phyloP scores from a whole-genome alignment of 2,329 filamentous ascomycete genomes.

The Furcasterigmium furcatum region DNA sequence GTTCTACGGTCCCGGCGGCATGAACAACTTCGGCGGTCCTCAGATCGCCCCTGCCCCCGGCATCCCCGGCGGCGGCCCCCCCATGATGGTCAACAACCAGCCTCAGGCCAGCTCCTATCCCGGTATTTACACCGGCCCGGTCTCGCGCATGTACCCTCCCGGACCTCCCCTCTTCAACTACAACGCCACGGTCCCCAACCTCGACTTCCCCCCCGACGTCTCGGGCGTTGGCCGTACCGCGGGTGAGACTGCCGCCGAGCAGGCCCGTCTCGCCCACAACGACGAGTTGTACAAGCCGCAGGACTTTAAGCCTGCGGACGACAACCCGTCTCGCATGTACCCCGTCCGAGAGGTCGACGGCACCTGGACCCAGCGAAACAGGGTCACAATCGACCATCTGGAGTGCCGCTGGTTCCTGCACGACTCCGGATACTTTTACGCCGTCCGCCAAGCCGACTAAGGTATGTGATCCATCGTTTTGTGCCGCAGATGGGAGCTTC shows the following conservation, averaged over 20 bases:
- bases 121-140: background rate
- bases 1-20: background rate
- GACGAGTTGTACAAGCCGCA: slow-evolving; percentile 54
- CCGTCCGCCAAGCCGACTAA: slow-evolving; percentile 47
- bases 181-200: slow-evolving; percentile 34
- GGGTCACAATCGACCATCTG: slow-evolving; percentile 57
- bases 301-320: slow-evolving; percentile 61
- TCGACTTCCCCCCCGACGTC: slow-evolving; percentile 41
- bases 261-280: slow-evolving; percentile 44
- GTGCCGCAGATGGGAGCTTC: background rate
- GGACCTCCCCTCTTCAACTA: slow-evolving; percentile 20
- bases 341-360: slow-evolving; percentile 59
- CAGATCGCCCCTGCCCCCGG: background rate
- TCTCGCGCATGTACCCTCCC: slow-evolving; percentile 7
- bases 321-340: slow-evolving; percentile 58
- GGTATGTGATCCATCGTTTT: background rate
- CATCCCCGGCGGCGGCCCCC: slow-evolving; percentile 2
- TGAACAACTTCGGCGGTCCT: background rate
- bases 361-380: slow-evolving; percentile 56
- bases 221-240: slow-evolving; percentile 49
- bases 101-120: background rate
- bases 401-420: slow-evolving; percentile 58
- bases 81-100: slow-evolving; percentile 1
- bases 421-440: slow-evolving; percentile 58
- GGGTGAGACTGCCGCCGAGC: slow-evolving; percentile 41